Percentiles rank a stretch among this genome's conserved stretches.
phyloP scores from a whole-genome alignment of 164 flowering plant species.

The Vitis vinifera region ASM3070453v1 NC_081822.1:3266001-3266500 shows the following conservation, averaged over 20 bases:
- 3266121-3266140: slow-evolving; percentile 76
- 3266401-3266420: slow-evolving; percentile 1
- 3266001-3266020: slow-evolving; percentile 13
- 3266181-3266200: slow-evolving; percentile 50
- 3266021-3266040: too few relatives aligned
- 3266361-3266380: slow-evolving; percentile 1
- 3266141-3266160: slow-evolving; percentile 79
- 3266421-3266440: not conserved
- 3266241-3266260: slow-evolving; percentile 17
- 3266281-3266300: slow-evolving; percentile 14
- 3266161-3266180: slow-evolving; percentile 77
- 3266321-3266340: slow-evolving; percentile 23
- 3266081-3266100: slow-evolving; percentile 34
- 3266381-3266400: not conserved
- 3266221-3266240: slow-evolving; percentile 6
- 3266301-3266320: slow-evolving; percentile 38
- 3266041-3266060: slow-evolving; percentile 28
- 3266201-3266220: slow-evolving; percentile 34
- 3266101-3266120: slow-evolving; percentile 58
- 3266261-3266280: slow-evolving; percentile 40
- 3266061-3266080: slow-evolving; percentile 30
- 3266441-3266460: too few relatives aligned
- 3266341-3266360: slow-evolving; percentile 17
- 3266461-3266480: slow-evolving; percentile 10
- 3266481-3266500: slow-evolving; percentile 14